A percentile compares a stretch with the other conserved stretches of the same genome.
phyloP scores from a whole-genome alignment of 352 stramenopile species.

The Phytophthora fragariae region DNA sequence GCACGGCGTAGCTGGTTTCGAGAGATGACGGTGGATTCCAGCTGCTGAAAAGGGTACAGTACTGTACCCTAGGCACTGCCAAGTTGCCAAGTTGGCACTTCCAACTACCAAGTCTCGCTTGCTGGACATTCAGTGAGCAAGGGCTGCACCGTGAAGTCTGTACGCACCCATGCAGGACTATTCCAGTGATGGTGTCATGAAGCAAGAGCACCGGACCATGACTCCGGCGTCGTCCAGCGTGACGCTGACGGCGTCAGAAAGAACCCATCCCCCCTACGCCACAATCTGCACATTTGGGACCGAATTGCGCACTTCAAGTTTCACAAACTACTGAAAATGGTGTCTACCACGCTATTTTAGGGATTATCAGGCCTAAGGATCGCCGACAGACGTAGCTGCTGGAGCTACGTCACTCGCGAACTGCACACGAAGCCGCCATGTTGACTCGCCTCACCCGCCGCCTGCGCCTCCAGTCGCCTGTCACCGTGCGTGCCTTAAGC shows the following conservation, averaged over 20 bases:
- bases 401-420: conserved; percentile 32
- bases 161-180: conserved; percentile 8
- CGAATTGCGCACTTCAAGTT: conserved; percentile 36
- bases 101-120: background rate
- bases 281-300: conserved; percentile 22
- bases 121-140: background rate
- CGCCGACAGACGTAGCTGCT: too few relatives aligned
- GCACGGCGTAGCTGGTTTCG: background rate
- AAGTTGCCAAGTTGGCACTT: too few relatives aligned
- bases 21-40: background rate
- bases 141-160: background rate
- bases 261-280: conserved; percentile 12
- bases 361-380: conserved; percentile 20
- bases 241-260: background rate
- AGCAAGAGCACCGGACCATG: background rate
- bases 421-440: conserved; percentile 24
- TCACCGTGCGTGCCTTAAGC: conserved; percentile 29
- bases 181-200: conserved; percentile 9
- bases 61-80: too few relatives aligned
- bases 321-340: conserved; percentile 28
- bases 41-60: background rate
- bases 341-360: conserved; percentile 17
- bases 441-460: conserved; percentile 28
- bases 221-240: background rate
- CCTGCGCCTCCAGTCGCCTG: conserved; percentile 14